Conservation (phyloP, 148 eudicot genomes). For the Rhododendron mucronatum region DNA sequence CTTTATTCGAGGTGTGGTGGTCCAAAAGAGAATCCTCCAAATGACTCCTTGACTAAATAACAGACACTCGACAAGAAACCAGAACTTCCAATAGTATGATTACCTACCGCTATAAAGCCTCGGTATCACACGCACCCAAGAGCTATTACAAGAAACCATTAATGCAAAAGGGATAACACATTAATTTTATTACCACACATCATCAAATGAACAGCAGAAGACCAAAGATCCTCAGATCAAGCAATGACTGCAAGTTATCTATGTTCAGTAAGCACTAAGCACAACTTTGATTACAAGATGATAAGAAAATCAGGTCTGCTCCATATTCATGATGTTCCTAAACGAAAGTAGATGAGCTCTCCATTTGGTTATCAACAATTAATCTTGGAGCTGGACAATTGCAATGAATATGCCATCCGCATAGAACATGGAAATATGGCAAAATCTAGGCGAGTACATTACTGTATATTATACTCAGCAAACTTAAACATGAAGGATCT, state of each 20-base stretch:
- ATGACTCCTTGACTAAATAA: neutral
- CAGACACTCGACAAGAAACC: neutral
- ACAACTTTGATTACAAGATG: neutral
- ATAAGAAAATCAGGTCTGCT: neutral
- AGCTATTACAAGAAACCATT: neutral
- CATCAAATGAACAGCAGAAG: neutral
- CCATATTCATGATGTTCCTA: neutral
- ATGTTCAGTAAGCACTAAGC: neutral
- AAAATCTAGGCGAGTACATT: neutral
- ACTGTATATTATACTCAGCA: neutral
- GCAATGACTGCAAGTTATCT: neutral
- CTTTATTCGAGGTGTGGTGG: neutral
- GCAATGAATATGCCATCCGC: neutral
- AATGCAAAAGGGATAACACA: neutral
- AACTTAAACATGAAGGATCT: neutral
- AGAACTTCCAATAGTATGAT: neutral
- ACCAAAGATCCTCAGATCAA: neutral
- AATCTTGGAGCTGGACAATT: neutral
- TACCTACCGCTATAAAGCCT: neutral
- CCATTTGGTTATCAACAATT: neutral
- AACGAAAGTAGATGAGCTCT: neutral
- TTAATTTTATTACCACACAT: too few relatives aligned
- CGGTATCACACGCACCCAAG: neutral
- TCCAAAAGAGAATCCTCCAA: neutral
- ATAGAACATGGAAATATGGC: neutral